phyloP scores from a whole-genome alignment of 352 stramenopile species.

The Elongisporangium anandrum region DNA sequence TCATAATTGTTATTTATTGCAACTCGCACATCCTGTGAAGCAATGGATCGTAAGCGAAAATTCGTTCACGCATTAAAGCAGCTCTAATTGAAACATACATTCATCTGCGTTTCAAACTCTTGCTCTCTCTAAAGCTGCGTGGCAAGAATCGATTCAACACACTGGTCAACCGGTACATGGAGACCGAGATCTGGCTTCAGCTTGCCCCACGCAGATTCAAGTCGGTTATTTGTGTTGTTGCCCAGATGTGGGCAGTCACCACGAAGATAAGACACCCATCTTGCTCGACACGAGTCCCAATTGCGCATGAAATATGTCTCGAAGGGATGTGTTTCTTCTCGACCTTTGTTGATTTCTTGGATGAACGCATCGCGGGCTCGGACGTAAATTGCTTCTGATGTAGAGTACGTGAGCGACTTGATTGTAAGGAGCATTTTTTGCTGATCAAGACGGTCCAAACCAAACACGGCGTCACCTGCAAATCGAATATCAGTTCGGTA shows the following conservation, averaged over 20 bases:
- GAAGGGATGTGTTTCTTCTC: constrained; percentile 5
- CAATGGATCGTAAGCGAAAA: background rate
- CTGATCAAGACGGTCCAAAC: background rate
- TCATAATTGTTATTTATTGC: constrained; percentile 9
- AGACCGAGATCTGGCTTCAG: constrained; percentile 12
- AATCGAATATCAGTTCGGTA: background rate
- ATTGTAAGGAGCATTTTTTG: background rate
- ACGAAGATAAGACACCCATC: constrained; percentile 12
- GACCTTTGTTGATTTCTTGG: background rate
- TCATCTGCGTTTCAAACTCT: constrained; percentile 9
- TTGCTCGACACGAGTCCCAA: constrained; percentile 10
- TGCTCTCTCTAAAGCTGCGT: constrained; percentile 14
- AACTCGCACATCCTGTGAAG: constrained; percentile 7
- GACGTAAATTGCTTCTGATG: background rate
- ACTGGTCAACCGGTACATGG: constrained; percentile 15
- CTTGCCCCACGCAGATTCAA: constrained; percentile 23
- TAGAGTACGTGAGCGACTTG: background rate
- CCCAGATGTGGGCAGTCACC: constrained; percentile 12
- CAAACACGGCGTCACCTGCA: background rate
- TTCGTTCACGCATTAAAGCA: background rate
- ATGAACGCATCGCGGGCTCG: background rate
- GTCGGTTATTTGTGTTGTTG: constrained; percentile 25
- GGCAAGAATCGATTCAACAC: constrained; percentile 10
- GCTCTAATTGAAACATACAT: background rate
- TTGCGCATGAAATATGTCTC: constrained; percentile 18